Percentiles rank a stretch among this genome's conserved stretches.
These are phyloP conservation scores for Coniochaeta pulveracea DNA, from an alignment of 2,329 filamentous ascomycete genomes.

Conservation along the genomic window DNA sequence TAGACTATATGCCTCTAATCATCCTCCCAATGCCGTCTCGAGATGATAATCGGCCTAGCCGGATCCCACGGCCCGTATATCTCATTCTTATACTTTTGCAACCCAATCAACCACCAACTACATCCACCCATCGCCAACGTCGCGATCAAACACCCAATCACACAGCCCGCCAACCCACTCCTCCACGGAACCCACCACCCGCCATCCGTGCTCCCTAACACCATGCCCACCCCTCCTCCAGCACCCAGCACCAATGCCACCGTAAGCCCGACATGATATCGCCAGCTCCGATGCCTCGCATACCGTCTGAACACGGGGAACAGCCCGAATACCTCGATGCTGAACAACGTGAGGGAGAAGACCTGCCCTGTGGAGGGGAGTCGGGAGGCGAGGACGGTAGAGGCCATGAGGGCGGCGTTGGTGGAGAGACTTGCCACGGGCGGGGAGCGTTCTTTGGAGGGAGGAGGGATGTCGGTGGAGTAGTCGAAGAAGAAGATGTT, in stretches of 20 bases:
- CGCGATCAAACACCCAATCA: slow-evolving; percentile 64
- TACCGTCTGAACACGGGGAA: slow-evolving; percentile 97
- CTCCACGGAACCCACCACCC: slow-evolving; percentile 41
- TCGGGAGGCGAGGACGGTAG: slow-evolving; percentile 82
- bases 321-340: slow-evolving; percentile 91
- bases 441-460: slow-evolving; percentile 19
- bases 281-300: slow-evolving; percentile 70
- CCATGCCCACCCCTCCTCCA: slow-evolving; percentile 62
- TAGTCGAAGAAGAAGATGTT: slow-evolving; percentile 99
- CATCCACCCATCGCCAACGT: slow-evolving; percentile 80
- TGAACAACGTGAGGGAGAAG: slow-evolving; percentile 89
- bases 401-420: slow-evolving; percentile 93
- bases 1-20: no score
- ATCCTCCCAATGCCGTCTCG: slow-evolving; percentile 45
- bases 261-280: slow-evolving; percentile 68
- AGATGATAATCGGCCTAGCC: slow-evolving; percentile 75
- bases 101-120: slow-evolving; percentile 93
- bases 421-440: slow-evolving; percentile 67
- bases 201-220: slow-evolving; percentile 33
- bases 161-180: slow-evolving; percentile 55
- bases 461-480: slow-evolving; percentile 27
- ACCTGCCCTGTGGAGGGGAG: slow-evolving; percentile 87
- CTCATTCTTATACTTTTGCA: slow-evolving; percentile 99
- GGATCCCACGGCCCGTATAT: slow-evolving; percentile 98
- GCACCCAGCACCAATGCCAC: slow-evolving; percentile 67